Evolutionary conservation across 2,329 filamentous ascomycete species (phyloP).

Genomic region (Fonsecaea pedrosoi): DNA sequence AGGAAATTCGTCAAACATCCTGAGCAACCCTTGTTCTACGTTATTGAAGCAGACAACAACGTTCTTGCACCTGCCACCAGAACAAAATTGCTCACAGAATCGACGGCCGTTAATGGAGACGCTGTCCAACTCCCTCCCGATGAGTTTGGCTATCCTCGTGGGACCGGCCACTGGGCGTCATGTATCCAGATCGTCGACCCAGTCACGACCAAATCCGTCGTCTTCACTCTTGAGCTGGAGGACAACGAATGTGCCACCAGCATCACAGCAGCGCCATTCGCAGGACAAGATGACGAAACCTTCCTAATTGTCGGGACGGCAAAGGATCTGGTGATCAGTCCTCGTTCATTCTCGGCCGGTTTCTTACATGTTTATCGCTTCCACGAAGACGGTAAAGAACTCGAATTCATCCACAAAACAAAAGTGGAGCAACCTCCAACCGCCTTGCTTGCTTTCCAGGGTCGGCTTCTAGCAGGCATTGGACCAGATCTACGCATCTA

Average conservation of each 20-base stretch:
- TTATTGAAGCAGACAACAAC: conserved; percentile 92
- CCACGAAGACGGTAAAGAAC: conserved; percentile 80
- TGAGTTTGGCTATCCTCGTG: conserved; percentile 88
- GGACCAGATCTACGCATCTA: conserved; percentile 84
- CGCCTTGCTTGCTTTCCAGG: conserved; percentile 92
- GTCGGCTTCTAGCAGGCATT: conserved; percentile 83
- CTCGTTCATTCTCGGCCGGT: conserved; percentile 75
- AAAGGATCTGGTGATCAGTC: conserved; percentile 83
- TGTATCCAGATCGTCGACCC: conserved; percentile 94
- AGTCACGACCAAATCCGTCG: conserved; percentile 71
- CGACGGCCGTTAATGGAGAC: conserved; percentile 73
- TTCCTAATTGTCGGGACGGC: conserved; percentile 95
- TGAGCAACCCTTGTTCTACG: conserved; percentile 87
- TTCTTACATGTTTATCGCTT: conserved; percentile 94
- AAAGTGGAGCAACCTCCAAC: conserved; percentile 87
- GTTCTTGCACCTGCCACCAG: conserved; percentile 81
- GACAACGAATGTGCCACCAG: conserved; percentile 93
- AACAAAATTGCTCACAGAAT: conserved; percentile 75
- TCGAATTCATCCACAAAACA: conserved; percentile 97
- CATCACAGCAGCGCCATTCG: conserved; percentile 81
- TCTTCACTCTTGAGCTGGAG: conserved; percentile 80
- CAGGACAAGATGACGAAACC: conserved; percentile 83
- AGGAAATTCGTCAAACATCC: conserved; percentile 87
- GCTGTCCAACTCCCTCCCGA: conserved; percentile 73
- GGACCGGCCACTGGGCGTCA: conserved; percentile 87